These are phyloP conservation scores for Cladosporium phlei DNA, from an alignment of 2,329 filamentous ascomycete species.

Conservation along the genomic window DNA sequence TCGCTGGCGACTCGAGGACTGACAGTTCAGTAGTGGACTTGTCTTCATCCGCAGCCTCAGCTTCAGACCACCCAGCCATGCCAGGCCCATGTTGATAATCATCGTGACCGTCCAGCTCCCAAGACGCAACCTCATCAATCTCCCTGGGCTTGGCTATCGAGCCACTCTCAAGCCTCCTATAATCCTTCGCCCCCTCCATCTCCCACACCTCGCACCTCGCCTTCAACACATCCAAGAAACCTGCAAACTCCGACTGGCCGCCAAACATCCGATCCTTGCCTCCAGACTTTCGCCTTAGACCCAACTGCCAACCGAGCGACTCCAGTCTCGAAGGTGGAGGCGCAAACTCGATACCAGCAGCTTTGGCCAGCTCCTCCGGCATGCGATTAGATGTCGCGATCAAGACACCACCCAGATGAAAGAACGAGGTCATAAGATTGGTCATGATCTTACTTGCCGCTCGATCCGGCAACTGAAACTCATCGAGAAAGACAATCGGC, in stretches of 20 bases:
- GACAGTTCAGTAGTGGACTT: background rate
- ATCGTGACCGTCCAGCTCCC: conserved; percentile 24
- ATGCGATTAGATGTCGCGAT: conserved; percentile 78
- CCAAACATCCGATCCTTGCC: conserved; percentile 51
- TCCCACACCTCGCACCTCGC: conserved; percentile 79
- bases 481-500: conserved; percentile 74
- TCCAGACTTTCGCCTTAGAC: conserved; percentile 27
- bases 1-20: conserved; percentile 2
- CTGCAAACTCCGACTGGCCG: conserved; percentile 66
- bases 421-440: conserved; percentile 73
- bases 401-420: conserved; percentile 74
- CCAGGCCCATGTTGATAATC: conserved; percentile 22
- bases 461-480: conserved; percentile 77
- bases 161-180: conserved; percentile 53
- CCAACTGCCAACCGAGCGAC: conserved; percentile 31
- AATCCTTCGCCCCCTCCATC: conserved; percentile 71
- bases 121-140: conserved; percentile 17
- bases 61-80: conserved; percentile 17
- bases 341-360: conserved; percentile 65
- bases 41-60: conserved; percentile 2
- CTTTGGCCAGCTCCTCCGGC: conserved; percentile 75
- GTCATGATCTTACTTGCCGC: conserved; percentile 74
- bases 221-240: conserved; percentile 70
- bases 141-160: conserved; percentile 21
- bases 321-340: conserved; percentile 43